Evolutionary conservation across 129 eudicot genomes (phyloP).

Genomic region (Logfia minima): DNA sequence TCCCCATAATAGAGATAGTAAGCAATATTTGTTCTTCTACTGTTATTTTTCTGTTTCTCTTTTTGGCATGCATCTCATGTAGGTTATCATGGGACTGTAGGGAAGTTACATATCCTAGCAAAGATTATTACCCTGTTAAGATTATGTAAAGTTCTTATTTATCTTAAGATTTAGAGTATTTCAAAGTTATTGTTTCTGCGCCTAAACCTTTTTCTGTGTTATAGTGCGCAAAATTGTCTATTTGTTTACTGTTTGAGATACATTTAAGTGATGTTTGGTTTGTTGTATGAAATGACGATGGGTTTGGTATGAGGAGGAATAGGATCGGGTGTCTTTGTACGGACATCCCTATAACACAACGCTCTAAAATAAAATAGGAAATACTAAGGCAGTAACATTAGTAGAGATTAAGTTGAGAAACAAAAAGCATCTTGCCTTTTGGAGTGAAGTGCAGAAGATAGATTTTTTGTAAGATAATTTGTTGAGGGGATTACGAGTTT

Average conservation of each 20-base stretch:
- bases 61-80: slow-evolving; percentile 17
- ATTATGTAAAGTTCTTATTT: slow-evolving; percentile 21
- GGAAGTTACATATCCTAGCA: slow-evolving; percentile 19
- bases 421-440: too few relatives aligned
- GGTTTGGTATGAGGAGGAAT: neutral
- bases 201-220: neutral
- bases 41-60: slow-evolving; percentile 11
- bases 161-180: neutral
- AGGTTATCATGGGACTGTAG: slow-evolving; percentile 17
- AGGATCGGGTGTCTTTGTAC: neutral
- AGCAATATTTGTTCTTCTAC: slow-evolving; percentile 16
- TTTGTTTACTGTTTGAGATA: neutral
- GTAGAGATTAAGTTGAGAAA: too few relatives aligned
- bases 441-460: neutral
- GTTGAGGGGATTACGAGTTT: neutral
- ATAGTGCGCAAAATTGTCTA: neutral
- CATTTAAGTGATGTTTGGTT: neutral
- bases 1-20: slow-evolving; percentile 31
- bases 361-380: too few relatives aligned
- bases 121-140: slow-evolving; percentile 24
- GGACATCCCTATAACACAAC: neutral
- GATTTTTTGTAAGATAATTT: neutral
- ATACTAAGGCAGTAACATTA: too few relatives aligned
- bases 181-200: neutral
- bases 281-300: neutral